Percentiles rank a stretch among this genome's conserved stretches.
These are phyloP conservation scores for Aurantiochytrium sp. DNA, from an alignment of 108 stramenopile genomes.

Conservation along the genomic window DNA sequence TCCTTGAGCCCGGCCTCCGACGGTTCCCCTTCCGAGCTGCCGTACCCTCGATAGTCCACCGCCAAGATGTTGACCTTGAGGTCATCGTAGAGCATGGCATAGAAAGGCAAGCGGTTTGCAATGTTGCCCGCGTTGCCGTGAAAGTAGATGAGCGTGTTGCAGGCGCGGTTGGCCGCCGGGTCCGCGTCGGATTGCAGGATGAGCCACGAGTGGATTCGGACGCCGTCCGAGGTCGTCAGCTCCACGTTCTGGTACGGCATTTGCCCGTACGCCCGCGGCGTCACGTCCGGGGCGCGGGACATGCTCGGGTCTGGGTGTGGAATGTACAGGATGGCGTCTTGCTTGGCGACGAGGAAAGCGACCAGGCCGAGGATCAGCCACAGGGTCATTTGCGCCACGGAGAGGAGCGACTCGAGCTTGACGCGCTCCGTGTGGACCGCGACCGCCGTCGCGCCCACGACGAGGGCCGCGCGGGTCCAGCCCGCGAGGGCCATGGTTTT, in stretches of 20 bases:
- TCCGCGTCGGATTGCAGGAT: slow-evolving; percentile 58
- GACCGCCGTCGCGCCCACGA: neutral
- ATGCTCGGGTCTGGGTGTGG: slow-evolving; percentile 9
- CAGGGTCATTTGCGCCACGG: neutral
- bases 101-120: slow-evolving; percentile 82
- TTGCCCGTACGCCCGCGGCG: neutral
- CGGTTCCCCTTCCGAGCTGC: slow-evolving; percentile 66
- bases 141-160: slow-evolving; percentile 83
- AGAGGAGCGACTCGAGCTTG: neutral
- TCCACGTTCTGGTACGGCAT: slow-evolving; percentile 11
- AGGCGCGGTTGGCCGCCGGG: slow-evolving; percentile 24
- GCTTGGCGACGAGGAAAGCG: neutral
- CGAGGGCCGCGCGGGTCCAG: neutral
- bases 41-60: slow-evolving; percentile 90
- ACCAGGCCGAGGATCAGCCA: neutral
- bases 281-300: neutral
- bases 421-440: neutral
- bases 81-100: slow-evolving; percentile 65
- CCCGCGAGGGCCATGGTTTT: too few species aligned
- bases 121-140: slow-evolving; percentile 98
- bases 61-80: slow-evolving; percentile 70
- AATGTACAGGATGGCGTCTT: slow-evolving; percentile 12
- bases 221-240: slow-evolving; percentile 66
- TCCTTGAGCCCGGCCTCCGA: slow-evolving; percentile 72
- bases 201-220: slow-evolving; percentile 74